Percentiles rank a stretch among this genome's conserved stretches.
Conservation (phyloP, 78 protist species). For the Dictyostelium firmibasis region DNA sequence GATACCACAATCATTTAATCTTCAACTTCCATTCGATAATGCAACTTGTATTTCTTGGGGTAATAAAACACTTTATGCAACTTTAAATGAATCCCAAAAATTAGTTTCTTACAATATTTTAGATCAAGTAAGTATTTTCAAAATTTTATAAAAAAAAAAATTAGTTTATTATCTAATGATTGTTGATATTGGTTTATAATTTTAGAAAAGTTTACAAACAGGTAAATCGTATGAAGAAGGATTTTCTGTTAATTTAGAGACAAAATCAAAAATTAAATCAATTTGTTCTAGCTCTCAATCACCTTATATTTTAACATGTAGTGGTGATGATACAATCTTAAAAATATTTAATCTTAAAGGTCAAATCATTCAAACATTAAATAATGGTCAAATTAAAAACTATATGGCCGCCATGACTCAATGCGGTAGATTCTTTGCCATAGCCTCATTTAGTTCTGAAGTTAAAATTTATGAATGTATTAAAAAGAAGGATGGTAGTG, state of each 20-base stretch:
- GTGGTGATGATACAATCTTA: slow-evolving; percentile 16
- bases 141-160: too few species aligned
- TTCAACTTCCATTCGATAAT: slow-evolving; percentile 54
- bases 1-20: slow-evolving; percentile 2
- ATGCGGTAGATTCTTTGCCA: slow-evolving; percentile 41
- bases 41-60: slow-evolving; percentile 46
- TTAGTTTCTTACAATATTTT: neutral
- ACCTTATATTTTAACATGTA: slow-evolving; percentile 34
- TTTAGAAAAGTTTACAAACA: slow-evolving; percentile 1
- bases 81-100: slow-evolving; percentile 32
- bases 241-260: slow-evolving; percentile 14
- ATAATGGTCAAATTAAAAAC: slow-evolving; percentile 49
- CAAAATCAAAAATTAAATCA: neutral
- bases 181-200: too few species aligned
- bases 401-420: slow-evolving; percentile 24
- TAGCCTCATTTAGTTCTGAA: slow-evolving; percentile 36
- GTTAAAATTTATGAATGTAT: slow-evolving; percentile 43
- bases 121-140: slow-evolving; percentile 11
- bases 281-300: neutral
- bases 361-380: slow-evolving; percentile 23
- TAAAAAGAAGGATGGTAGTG: slow-evolving; percentile 19
- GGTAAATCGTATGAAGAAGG: slow-evolving; percentile 30
- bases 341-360: slow-evolving; percentile 36
- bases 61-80: slow-evolving; percentile 9
- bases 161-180: too few species aligned